Conservation (phyloP, 2,329 filamentous ascomycete genomes). For the Fusarium sp. region DNA sequence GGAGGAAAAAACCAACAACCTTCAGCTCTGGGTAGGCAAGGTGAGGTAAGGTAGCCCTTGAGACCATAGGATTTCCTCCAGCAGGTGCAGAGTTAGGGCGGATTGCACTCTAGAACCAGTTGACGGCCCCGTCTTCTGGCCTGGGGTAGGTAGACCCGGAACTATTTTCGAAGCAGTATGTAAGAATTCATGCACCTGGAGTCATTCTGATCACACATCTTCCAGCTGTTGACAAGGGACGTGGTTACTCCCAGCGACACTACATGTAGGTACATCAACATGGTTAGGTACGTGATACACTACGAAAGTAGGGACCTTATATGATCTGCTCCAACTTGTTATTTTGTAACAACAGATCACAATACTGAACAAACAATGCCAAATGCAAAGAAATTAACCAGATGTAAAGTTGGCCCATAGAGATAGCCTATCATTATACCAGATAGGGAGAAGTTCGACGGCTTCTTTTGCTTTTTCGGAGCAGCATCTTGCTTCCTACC, state of each 20-base stretch:
- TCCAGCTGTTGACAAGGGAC: not conserved
- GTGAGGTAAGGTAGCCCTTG: not conserved
- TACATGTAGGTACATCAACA: not conserved
- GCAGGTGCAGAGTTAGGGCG: not conserved
- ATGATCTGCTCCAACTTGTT: not conserved
- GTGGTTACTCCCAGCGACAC: too few species aligned
- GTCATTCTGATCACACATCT: not conserved
- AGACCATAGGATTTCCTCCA: not conserved
- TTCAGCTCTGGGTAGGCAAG: not conserved
- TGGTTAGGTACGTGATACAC: not conserved
- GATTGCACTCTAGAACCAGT: not conserved
- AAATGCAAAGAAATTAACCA: not conserved
- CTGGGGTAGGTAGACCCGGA: not conserved
- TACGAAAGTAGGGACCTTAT: not conserved
- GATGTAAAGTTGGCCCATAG: not conserved
- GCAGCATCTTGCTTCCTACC: not conserved
- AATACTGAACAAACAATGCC: not conserved
- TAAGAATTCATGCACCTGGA: not conserved
- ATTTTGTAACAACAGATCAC: not conserved
- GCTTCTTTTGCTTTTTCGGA: not conserved
- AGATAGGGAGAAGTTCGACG: not conserved
- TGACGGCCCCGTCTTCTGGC: not conserved
- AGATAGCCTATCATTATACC: not conserved
- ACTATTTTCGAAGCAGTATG: not conserved
- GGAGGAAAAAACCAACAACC: not conserved